These are phyloP conservation scores for Globisporangium camurandrum DNA, from an alignment of 352 stramenopile genomes.

Conservation along the genomic window DNA sequence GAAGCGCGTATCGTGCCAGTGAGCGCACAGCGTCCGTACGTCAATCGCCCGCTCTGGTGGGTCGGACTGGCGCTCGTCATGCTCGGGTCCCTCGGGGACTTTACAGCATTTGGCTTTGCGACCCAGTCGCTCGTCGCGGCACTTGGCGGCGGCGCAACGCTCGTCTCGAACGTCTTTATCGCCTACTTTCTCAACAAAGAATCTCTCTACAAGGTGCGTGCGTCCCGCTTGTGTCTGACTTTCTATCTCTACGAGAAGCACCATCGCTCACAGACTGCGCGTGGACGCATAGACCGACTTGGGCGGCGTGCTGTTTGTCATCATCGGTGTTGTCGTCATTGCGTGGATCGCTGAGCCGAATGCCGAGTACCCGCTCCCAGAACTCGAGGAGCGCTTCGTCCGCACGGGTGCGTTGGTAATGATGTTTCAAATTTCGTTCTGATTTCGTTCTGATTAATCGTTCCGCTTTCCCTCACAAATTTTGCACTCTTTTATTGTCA, in stretches of 20 bases:
- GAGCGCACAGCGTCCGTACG: slow-evolving; percentile 59
- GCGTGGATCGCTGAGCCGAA: slow-evolving; percentile 82
- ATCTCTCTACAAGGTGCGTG: slow-evolving; percentile 46
- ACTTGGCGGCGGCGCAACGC: slow-evolving; percentile 75
- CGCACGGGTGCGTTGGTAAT: slow-evolving; percentile 32
- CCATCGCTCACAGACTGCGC: background rate
- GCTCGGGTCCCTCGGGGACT: slow-evolving; percentile 81
- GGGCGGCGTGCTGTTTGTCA: slow-evolving; percentile 79
- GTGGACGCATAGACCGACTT: slow-evolving; percentile 48
- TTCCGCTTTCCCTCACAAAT: no score
- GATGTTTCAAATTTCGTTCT: background rate
- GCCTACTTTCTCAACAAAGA: slow-evolving; percentile 83
- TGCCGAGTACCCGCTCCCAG: slow-evolving; percentile 76
- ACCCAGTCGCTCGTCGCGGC: slow-evolving; percentile 86
- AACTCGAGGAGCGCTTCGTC: slow-evolving; percentile 79
- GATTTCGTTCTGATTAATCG: no score
- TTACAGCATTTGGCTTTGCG: slow-evolving; percentile 85
- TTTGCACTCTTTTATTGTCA: background rate
- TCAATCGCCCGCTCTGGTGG: slow-evolving; percentile 86
- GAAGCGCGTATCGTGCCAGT: slow-evolving; percentile 36
- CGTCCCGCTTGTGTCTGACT: background rate
- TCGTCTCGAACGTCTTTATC: slow-evolving; percentile 85
- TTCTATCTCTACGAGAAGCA: background rate
- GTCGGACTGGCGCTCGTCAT: slow-evolving; percentile 71
- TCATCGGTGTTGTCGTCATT: slow-evolving; percentile 81